Evolutionary conservation across 1,284 basidiomycete genomes (phyloP), one percentile per base, ranked within the genome.

Genomic region (Puccinia hordei): DNA sequence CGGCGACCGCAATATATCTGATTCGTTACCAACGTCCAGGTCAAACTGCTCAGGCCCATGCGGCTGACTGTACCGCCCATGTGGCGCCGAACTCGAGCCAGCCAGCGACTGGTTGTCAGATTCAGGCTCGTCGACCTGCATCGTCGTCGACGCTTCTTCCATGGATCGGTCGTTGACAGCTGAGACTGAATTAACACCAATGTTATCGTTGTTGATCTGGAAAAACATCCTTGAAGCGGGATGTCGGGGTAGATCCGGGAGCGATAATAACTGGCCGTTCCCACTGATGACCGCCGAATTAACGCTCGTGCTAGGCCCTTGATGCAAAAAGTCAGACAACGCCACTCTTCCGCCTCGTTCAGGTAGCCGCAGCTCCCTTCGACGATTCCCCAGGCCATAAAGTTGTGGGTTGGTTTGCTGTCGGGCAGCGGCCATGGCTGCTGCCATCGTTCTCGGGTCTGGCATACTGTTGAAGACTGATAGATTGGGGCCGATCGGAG

Each of bases 381-480:
- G 33, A 35, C 57, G 73, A 49, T 65, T 75, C 3, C 73, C 44
- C 38, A 63, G 46, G 44, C 73, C 59, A 49, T 75, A 61, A 1
- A 63, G 44, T 24, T 61, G 77, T 30, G 77, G 77, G 61, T 79
- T 79, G 33, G 77, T 69, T 30, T 79, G 66, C 59, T 79, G 77
- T 30, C 77, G 38, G 30, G 68, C 77, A 9, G 77, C 41, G 22
- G 66, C 55, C 77, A 79, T 79, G 15, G 77, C 77, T 27, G 68
- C 66, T 61, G 77, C 77, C 77, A 79, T 79, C 19, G 55, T 72
- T 22, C 68, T 30, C 1, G 77, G 68, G 71, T 79, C 77, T 2
- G 77, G 77, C 77, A 79, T 71, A 41, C 51, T 59, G 41, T 79
- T 79, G 24, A 79, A 79, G 12, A 79, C 77, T 22, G 77, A 35